Base-by-base conservation (phyloP, 805 yeast genomes). In the Ogataea nonfermentans region DNA sequence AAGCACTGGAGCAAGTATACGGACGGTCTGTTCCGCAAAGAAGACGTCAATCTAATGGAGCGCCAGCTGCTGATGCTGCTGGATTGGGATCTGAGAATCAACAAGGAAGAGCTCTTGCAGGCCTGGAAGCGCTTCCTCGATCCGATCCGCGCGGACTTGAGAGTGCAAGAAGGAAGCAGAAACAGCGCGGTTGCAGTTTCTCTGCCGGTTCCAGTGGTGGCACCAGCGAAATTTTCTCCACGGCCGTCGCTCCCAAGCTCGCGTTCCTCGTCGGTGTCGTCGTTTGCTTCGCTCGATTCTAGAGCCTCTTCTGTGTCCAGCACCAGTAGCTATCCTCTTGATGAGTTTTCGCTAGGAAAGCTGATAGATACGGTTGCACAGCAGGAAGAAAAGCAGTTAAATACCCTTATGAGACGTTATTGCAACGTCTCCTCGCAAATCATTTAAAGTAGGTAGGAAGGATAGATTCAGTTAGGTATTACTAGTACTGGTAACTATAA, bases 31-130 rank as follows among this genome's bases (percentile, higher is more conserved):
- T 83, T 84, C 63, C 66, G 70, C 32, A 62, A 72, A 40, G 78
- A 78, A 47, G 95, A 84, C 58, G 78, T 84, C 48, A 84, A 83
- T 60, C 67, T 83, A 46, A 84, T 84, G 89, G 95, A 84, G 63
- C 75, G 87, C 57, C 91, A 84, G 61, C 65, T 84, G 43, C 67
- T 84, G 37, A 77, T 71, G 54, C 66, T 84, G 35, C 65, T 84
- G 56, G 74, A 82, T 61, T 84, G 90, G 89, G 82, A 84, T 58
- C 65, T 83, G 46, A 62, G 67, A 41, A 71, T 76, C 28, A 55
- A 62, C 35, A 69, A 63, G 48, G 61, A 59, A 17, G 80, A 77
- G 41, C 65, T 76, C 59, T 49, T 60, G 30, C 46, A 44, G 20
- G 66, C 61, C 28, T 66, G 76, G 57, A 60, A 56, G 42, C 59